Base-by-base conservation (phyloP, 495 filamentous ascomycete genomes). In the Podospora sp. region DNA sequence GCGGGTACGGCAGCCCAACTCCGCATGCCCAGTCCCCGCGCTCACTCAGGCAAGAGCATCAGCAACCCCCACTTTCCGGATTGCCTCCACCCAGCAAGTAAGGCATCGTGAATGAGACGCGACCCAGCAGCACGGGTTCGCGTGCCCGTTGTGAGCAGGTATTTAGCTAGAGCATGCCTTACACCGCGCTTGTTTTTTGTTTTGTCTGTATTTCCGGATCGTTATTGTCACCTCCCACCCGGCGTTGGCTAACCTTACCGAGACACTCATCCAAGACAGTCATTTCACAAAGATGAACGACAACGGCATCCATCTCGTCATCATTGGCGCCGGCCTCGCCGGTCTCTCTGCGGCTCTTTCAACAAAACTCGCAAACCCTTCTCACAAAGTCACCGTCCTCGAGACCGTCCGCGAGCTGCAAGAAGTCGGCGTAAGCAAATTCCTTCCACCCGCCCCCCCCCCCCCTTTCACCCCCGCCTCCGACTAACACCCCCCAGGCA, bases 271-370 rank as follows among this genome's bases (percentile, higher is more conserved):
- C 22, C 52, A 22, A 55, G 52, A 26, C 27, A 36, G 0, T 33
- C 33, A 29, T n/a, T 14, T 27, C 25, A 6, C 57, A 18, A 11
- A 33, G 5, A 33, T 16, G 24, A 36, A 18, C 57, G 24, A 29
- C 6, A 66, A 70, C 26, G 72, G 68, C 0, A 55, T 75, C 2
- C 71, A 77, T 66, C 75, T 88, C 27, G 70, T 85, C 33, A 78
- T 88, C 53, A 81, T 86, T 58, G 86, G 86, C 21, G 86, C 85
- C 18, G 86, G 86, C 11, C 81, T 88, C 20, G 79, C 80, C n/a
- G 87, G 87, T 14, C 75, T 89, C 1, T 80, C 80, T 9, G 80
- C 85, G n/a, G 86, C 86, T 7, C 80, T 87, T 22, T 83, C 85
- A 1, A 73, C 88, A 20, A 79, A 83, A 63, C 78, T 77, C 1